phyloP scores from a whole-genome alignment of 1,139 yeast species.

The Scheffersomyces illinoinensis region DNA sequence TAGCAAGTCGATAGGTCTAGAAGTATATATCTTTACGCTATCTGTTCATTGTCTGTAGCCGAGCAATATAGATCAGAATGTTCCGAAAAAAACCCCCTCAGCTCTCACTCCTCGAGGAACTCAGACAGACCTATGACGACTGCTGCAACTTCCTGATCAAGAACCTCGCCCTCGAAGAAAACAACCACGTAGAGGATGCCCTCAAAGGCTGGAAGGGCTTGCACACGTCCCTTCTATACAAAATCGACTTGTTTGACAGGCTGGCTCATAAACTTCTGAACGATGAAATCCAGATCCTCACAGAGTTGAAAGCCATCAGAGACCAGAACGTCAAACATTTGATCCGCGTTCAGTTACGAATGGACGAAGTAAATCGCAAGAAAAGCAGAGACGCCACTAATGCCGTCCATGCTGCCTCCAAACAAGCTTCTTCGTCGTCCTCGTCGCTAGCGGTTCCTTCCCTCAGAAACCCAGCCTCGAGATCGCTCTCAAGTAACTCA shows the following conservation, averaged over 20 bases:
- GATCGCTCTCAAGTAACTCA: slow-evolving; percentile 11
- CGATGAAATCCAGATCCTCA: slow-evolving; percentile 45
- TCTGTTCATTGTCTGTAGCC: background rate
- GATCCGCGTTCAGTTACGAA: slow-evolving; percentile 42
- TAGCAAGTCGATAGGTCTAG: background rate
- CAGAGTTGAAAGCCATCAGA: slow-evolving; percentile 49
- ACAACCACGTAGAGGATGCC: slow-evolving; percentile 53
- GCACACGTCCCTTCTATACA: slow-evolving; percentile 59
- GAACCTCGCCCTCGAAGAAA: slow-evolving; percentile 59
- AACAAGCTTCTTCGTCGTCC: background rate
- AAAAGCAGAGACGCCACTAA: slow-evolving; percentile 2
- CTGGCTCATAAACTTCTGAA: slow-evolving; percentile 28
- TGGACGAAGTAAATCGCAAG: slow-evolving; percentile 38
- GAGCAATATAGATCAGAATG: background rate
- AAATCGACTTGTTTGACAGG: slow-evolving; percentile 56
- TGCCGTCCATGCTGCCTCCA: background rate
- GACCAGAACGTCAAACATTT: slow-evolving; percentile 53
- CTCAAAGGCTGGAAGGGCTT: slow-evolving; percentile 71
- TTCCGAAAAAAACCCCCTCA: slow-evolving; percentile 59
- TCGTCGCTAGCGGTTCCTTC: slow-evolving; percentile 26
- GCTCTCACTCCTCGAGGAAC: slow-evolving; percentile 51
- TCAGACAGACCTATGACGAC: slow-evolving; percentile 62
- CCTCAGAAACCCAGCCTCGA: slow-evolving; percentile 19
- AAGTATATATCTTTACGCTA: background rate
- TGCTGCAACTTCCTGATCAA: slow-evolving; percentile 59